phyloP scores from a whole-genome alignment of 768 basidiomycete species.

The Erythrobasidium yunnanense region DNA sequence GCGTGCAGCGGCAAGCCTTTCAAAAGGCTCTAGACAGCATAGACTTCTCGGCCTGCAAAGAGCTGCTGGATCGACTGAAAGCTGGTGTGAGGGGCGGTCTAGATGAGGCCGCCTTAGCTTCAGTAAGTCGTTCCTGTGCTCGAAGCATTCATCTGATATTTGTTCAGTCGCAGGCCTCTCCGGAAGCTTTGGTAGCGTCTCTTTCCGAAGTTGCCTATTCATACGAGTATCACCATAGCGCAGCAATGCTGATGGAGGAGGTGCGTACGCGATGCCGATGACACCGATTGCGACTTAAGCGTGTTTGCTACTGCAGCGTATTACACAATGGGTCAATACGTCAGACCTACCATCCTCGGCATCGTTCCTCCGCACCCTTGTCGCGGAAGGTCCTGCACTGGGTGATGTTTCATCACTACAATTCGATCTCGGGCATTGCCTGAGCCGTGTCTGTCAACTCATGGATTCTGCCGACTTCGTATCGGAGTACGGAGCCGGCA shows the following conservation, averaged over 20 bases:
- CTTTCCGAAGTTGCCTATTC: neutral
- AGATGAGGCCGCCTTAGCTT: too few species aligned
- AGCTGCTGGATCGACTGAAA: too few species aligned
- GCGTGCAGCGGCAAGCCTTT: too few species aligned
- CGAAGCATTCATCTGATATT: too few species aligned
- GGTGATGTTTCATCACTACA: slow-evolving; percentile 9
- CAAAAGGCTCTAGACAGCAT: too few species aligned
- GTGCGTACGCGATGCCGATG: neutral
- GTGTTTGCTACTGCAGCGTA: neutral
- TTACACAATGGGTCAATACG: neutral
- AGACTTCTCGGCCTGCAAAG: too few species aligned
- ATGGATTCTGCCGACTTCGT: neutral
- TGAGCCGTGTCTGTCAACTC: neutral
- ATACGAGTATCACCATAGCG: neutral
- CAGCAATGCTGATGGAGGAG: neutral
- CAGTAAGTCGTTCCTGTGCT: too few species aligned
- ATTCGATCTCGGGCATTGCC: neutral
- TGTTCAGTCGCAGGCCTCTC: neutral
- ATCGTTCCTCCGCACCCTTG: neutral
- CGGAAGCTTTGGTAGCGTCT: neutral
- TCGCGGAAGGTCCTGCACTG: neutral
- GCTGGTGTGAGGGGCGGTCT: too few species aligned
- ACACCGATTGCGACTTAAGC: neutral
- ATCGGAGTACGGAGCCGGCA: slow-evolving; percentile 11
- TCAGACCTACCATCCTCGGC: neutral